Percentiles rank a stretch among this genome's conserved stretches.
Evolutionary conservation across 2,329 filamentous ascomycete species (phyloP).

Genomic region (Fusarium devonianum): DNA sequence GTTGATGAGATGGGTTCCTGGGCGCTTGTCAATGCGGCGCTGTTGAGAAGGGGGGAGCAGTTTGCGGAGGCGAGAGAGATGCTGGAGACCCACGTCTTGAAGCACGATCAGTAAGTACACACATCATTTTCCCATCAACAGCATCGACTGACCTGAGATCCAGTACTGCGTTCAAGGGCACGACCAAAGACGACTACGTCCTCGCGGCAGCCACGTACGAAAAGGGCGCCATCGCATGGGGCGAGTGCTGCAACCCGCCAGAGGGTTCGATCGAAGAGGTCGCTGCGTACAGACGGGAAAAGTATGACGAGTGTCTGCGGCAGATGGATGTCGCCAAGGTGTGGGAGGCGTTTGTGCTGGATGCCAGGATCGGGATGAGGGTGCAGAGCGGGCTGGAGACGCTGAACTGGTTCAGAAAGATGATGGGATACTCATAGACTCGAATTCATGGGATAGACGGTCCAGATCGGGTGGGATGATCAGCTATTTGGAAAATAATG

Average conservation of each 20-base stretch:
- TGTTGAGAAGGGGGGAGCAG: constrained; percentile 69
- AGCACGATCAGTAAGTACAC: constrained; percentile 67
- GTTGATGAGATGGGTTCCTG: constrained; percentile 70
- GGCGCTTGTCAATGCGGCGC: constrained; percentile 70
- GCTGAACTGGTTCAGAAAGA: constrained; percentile 61
- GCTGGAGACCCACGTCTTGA: constrained; percentile 70
- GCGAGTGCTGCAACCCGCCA: constrained; percentile 61
- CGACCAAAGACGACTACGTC: constrained; percentile 72
- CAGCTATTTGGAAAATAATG: constrained; percentile 41
- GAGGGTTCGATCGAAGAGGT: constrained; percentile 42
- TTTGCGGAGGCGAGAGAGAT: constrained; percentile 70
- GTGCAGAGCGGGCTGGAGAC: constrained; percentile 74
- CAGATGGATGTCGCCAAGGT: constrained; percentile 71
- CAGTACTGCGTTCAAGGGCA: constrained; percentile 64
- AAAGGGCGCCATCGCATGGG: constrained; percentile 82
- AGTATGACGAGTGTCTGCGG: constrained; percentile 67
- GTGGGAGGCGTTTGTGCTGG: constrained; percentile 77
- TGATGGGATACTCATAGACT: constrained; percentile 48
- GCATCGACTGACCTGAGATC: constrained; percentile 4
- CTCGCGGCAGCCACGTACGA: constrained; percentile 84
- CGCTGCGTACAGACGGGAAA: constrained; percentile 52
- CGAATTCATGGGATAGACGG: not conserved
- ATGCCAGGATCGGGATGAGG: constrained; percentile 77
- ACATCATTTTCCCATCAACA: not conserved
- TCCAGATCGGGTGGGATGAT: too few species aligned